Evolutionary conservation across 345 rosid species (phyloP).

Genomic region (Salix viminalis): DNA sequence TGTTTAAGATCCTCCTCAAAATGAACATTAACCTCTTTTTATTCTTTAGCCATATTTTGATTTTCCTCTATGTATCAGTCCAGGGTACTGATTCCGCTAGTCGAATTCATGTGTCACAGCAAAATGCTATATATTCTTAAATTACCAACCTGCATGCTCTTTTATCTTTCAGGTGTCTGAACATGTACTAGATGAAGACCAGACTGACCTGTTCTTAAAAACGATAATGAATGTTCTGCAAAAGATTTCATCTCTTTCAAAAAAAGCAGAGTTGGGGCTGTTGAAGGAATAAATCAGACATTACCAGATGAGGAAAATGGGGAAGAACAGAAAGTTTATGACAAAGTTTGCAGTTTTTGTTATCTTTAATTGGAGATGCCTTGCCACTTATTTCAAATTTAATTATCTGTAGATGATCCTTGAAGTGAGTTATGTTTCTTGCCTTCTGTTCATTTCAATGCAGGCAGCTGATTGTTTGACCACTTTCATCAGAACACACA

Average conservation of each 20-base stretch:
- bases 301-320: background rate
- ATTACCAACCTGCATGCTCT: background rate
- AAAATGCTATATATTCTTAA: background rate
- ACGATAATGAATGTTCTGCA: background rate
- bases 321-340: constrained; percentile 1
- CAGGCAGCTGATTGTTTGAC: constrained; percentile 10
- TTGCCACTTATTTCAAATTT: background rate
- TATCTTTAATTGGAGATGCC: background rate
- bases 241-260: background rate
- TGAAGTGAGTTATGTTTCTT: background rate
- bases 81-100: background rate
- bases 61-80: no score
- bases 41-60: no score
- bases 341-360: background rate
- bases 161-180: constrained; percentile 12
- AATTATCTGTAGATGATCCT: background rate
- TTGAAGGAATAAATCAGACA: background rate
- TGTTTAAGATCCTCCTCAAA: background rate
- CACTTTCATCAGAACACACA: constrained; percentile 8
- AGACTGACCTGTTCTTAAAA: constrained; percentile 3
- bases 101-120: background rate
- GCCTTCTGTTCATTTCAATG: background rate
- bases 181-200: constrained; percentile 1
- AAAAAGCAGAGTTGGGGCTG: background rate
- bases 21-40: background rate